These are phyloP conservation scores for Macrolepiota fuliginosa DNA, from an alignment of 768 basidiomycete species.

Conservation along the genomic window DNA sequence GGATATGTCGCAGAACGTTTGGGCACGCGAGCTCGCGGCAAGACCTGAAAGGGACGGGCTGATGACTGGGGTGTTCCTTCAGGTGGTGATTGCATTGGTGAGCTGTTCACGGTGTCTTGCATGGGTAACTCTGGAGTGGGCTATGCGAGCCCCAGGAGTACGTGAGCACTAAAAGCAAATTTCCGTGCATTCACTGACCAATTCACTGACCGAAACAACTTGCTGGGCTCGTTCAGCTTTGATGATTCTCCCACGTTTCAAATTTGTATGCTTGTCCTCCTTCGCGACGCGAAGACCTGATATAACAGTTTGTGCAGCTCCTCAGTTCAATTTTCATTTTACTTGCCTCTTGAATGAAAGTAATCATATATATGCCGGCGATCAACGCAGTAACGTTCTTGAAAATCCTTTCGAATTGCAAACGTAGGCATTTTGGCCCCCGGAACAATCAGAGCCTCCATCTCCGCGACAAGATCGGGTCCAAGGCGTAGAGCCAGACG, in stretches of 20 bases:
- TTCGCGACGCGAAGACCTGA: constrained; percentile 59
- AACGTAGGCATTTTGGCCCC: constrained; percentile 81
- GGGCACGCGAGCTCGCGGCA: neutral
- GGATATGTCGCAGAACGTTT: constrained; percentile 18
- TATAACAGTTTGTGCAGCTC: neutral
- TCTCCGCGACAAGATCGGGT: constrained; percentile 64
- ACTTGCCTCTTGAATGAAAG: constrained; percentile 57
- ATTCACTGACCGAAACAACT: neutral
- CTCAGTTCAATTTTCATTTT: neutral
- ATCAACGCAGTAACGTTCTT: constrained; percentile 68
- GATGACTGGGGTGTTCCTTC: neutral
- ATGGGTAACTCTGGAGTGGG: neutral
- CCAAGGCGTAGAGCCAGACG: constrained; percentile 65
- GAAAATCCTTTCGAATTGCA: constrained; percentile 64
- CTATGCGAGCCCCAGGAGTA: neutral
- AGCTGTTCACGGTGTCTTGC: neutral
- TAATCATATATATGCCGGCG: constrained; percentile 78
- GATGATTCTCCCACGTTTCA: constrained; percentile 39
- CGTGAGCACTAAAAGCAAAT: neutral
- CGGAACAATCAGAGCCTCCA: constrained; percentile 67
- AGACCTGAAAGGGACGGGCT: neutral
- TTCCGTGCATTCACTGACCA: neutral
- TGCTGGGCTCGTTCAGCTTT: constrained; percentile 24
- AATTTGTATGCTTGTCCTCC: constrained; percentile 59
- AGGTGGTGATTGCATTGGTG: neutral